Evolutionary conservation across 2,329 filamentous ascomycete species (phyloP), one percentile per base, ranked within the genome.

Genomic region (Diplodia mutila): DNA sequence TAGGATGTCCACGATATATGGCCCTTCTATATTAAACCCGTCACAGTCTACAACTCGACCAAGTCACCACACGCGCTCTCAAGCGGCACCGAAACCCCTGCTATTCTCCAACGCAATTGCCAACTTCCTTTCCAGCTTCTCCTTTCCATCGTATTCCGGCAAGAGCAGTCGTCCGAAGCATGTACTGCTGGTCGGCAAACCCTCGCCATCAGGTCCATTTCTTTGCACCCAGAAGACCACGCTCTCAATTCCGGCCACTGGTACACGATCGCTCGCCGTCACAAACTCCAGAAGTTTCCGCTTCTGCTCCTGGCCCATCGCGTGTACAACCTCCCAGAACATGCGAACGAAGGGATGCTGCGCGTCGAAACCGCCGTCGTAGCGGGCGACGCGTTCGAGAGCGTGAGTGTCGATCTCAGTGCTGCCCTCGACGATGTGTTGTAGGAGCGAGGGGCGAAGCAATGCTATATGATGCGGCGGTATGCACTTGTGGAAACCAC

Each of bases 141-240:
- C 88, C 75, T 84, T 87, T 48, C 87, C 87, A 65, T 81, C 85
- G 78, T 98, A 99, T 79, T 94, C 90, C 1, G 95, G 95, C 69
- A 99, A 78, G 71, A 97, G 80, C 54, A 99, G 80, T 57, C 91
- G 94, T 1, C 94, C 93, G 80, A 97, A 98, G 79, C 95, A 99
- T 0, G 95, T 99, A 74, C 93, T 90, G 69, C 92, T 94, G 5
- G 91, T 97, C 3, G 95, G 95, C 72, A 99, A 74, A 77, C 71
- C 82, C 69, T 82, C 78, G 71, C 85, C 85, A 69, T 85, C 90
- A 66, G 89, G 84, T 18, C 91, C 89, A 75, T 93, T 93, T 73
- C 87, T 89, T 78, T 94, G 91, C 52, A 99, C 85, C 16, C 92
- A 87, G 78, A 98, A 98, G 74, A 91, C 89, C 55, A 98, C 82